Evolutionary conservation across 371 early-diverging fungal genomes (phyloP), one percentile per base, ranked within the genome.

Genomic region (Lichtheimia ramosa): DNA sequence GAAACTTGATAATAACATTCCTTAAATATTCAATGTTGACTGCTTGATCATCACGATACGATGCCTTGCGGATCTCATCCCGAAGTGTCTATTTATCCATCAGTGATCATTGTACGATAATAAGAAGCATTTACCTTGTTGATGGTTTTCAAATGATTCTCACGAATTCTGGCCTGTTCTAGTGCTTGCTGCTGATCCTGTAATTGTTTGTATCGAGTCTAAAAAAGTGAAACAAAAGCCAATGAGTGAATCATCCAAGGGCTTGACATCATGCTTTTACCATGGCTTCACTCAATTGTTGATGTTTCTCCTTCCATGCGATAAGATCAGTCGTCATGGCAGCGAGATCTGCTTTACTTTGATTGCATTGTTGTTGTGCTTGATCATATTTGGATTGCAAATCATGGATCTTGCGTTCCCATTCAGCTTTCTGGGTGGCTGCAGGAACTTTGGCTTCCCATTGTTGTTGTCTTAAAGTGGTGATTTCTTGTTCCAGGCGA

Each of bases 21-120:
- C 90, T 84, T 55, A 94, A 65, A 62, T 95, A 95, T 59, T 93
- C 93, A 15, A 89, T 64, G 56, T 91, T 89, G 27, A 88, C 62
- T 34, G 59, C 68, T 14, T 79, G 80, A 14, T 68, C 65, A 24
- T 72, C 61, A 18, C 61, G 57, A 34, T 48, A 64, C 4, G 59
- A 60, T 24, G 78, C 39, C 53, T 80, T 75, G 2, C 85, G 74
- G 4, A 86, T 62, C 55, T 84, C 83, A 21, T 90, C 88, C 54
- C 86, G 86, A 58, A 89, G 50, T 12, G 81, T 79, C 66, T 85
- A 61, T 6, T 25, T 8, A 28, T 10, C 24, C 15, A 48, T 48
- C 13, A 24, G 13, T 24, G 21, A 21, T 12, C 53, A 0, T 52
- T 15, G 2, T 28, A 49, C 10, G 15, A 43, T 25, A 24, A 46